Base-by-base conservation (phyloP, 2,329 filamentous ascomycete genomes). In the Penicillium verrucosum region DNA sequence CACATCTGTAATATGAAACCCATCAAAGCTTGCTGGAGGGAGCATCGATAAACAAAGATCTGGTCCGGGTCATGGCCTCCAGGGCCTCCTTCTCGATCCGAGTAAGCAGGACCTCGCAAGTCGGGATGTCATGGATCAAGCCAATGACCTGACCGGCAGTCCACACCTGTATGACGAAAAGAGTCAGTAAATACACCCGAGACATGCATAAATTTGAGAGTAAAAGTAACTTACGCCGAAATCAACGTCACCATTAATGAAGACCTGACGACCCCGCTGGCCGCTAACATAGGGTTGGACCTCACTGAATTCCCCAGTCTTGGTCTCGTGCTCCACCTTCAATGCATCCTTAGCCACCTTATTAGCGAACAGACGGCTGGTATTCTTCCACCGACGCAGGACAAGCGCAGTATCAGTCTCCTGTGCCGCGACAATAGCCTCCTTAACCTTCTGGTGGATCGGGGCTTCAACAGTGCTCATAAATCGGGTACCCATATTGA, bases 401-500 rank as follows among this genome's bases (percentile, higher is more conserved):
- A 99, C 85, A 51, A 99, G 82, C 64, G 92, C 86, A 0, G 94
- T 99, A 74, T 97, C 91, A 23, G 89, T 92, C 81, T 99, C 94
- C 61, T 91, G 82, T 1, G 92, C 89, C 54, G 85, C 82, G 49
- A 97, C 92, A 69, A 99, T 99, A 65, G 89, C 82, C 74, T 95
- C 82, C 82, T 99, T 99, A 80, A 99, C 91, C 65, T 96, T 96
- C 47, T 85, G 73, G 77, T 99, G 94, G 62, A 99, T 89, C 0
- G 94, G 94, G 16, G 92, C 87, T 77, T 97, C 94, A 43, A 93
- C 81, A 0, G 94, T 97, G 79, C 89, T 93, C 90, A 99, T 95
- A 80, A 97, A 99, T 41, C 94, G 82, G 10, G 94, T 99, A 56
- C 94, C 94, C 94, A 99, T 99, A 78, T 99, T 99, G 78, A 97